These are phyloP conservation scores for Lactarius tabidus DNA, from an alignment of 768 basidiomycete genomes.

Conservation along the genomic window DNA sequence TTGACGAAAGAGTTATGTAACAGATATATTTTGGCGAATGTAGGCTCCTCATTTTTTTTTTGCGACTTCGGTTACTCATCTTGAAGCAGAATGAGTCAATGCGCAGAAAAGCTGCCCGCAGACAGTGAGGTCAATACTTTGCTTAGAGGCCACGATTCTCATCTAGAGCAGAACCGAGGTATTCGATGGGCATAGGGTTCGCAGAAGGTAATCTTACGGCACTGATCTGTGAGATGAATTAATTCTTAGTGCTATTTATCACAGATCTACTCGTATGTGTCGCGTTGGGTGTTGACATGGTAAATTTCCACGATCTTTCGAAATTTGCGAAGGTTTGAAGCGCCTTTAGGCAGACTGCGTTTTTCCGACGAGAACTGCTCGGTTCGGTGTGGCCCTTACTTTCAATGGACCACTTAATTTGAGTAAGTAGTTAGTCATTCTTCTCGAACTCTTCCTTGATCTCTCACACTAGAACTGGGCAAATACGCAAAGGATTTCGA, in stretches of 20 bases:
- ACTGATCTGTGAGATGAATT: background rate
- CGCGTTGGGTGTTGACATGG: conserved; percentile 92
- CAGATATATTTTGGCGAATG: conserved; percentile 85
- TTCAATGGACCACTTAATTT: conserved; percentile 79
- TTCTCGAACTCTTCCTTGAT: background rate
- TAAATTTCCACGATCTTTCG: conserved; percentile 31
- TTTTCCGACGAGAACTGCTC: conserved; percentile 87
- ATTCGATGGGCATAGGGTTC: conserved; percentile 91
- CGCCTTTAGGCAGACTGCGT: conserved; percentile 78
- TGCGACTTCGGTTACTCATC: conserved; percentile 21
- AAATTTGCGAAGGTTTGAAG: background rate
- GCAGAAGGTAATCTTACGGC: conserved; percentile 61
- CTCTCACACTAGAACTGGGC: conserved; percentile 46
- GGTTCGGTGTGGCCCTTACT: conserved; percentile 87
- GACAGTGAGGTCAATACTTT: conserved; percentile 50
- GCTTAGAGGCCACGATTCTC: conserved; percentile 4
- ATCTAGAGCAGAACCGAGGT: conserved; percentile 62
- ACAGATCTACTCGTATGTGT: conserved; percentile 85
- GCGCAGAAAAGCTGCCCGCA: conserved; percentile 69
- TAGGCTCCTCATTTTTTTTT: conserved; percentile 34
- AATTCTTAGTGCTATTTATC: background rate
- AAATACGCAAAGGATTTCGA: conserved; percentile 67
- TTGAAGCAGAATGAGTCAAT: conserved; percentile 68
- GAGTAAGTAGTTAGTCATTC: conserved; percentile 41
- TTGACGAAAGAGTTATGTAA: background rate